Percentiles rank a stretch among this genome's conserved stretches.
Conservation (phyloP, 352 stramenopile genomes). For the Phytophthora tentaculata region DNA sequence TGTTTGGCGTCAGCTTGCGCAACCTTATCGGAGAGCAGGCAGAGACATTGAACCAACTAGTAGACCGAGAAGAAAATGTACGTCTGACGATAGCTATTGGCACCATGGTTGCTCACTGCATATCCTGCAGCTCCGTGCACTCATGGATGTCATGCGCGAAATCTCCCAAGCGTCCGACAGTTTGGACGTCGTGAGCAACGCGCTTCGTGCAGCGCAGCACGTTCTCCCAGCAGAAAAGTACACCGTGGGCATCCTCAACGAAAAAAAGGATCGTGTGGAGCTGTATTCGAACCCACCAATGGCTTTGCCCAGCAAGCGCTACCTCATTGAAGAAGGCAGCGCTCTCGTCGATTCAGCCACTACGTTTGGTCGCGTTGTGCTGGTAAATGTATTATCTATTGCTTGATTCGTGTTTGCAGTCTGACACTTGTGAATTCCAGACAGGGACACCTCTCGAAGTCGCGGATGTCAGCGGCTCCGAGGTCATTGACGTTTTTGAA, state of each 20-base stretch:
- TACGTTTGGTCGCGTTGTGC: conserved; percentile 70
- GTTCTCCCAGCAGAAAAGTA: conserved; percentile 64
- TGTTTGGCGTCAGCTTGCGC: conserved; percentile 53
- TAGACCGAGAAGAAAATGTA: conserved; percentile 61
- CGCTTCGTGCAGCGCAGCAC: conserved; percentile 55
- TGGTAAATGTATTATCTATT: no score
- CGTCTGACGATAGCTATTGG: background rate
- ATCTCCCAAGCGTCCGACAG: conserved; percentile 64
- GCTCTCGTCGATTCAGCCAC: conserved; percentile 63
- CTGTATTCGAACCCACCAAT: conserved; percentile 72
- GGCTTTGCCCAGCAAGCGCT: conserved; percentile 43
- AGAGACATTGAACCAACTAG: conserved; percentile 56
- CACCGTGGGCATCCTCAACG: conserved; percentile 63
- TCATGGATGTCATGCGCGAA: conserved; percentile 70
- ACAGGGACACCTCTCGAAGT: conserved; percentile 63
- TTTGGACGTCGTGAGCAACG: conserved; percentile 58
- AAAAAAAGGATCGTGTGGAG: conserved; percentile 67
- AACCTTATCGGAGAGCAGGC: conserved; percentile 63
- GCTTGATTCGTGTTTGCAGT: no score
- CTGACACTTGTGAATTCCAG: conserved; percentile 36
- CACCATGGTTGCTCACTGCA: no score
- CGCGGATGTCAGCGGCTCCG: conserved; percentile 54
- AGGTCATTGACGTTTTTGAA: conserved; percentile 69
- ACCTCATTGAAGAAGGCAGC: conserved; percentile 60
- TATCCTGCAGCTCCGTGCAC: conserved; percentile 60